Evolutionary conservation across 257 asterid species (phyloP).

Genomic region (Solanum piurae): DNA sequence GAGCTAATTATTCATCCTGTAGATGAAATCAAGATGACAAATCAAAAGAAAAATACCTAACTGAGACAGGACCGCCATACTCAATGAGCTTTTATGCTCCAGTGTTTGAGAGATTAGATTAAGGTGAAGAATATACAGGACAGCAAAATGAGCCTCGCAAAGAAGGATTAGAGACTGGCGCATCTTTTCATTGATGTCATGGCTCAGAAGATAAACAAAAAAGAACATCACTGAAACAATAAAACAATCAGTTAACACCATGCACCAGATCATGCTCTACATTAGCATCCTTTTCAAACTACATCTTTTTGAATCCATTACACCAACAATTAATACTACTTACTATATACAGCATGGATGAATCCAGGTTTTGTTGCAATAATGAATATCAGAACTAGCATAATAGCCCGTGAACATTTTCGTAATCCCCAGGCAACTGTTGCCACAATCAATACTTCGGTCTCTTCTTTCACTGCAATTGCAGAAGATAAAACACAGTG

Average conservation of each 20-base stretch:
- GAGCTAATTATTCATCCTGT: slow-evolving; percentile 7
- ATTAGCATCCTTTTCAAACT: neutral
- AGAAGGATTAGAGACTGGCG: slow-evolving; percentile 83
- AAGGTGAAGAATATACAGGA: slow-evolving; percentile 83
- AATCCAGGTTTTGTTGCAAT: slow-evolving; percentile 93
- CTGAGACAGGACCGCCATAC: slow-evolving; percentile 63
- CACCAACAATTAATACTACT: slow-evolving; percentile 15
- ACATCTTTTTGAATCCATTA: neutral
- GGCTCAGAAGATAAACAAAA: slow-evolving; percentile 79
- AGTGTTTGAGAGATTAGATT: slow-evolving; percentile 60
- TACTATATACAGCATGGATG: slow-evolving; percentile 90
- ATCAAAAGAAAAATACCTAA: slow-evolving; percentile 45
- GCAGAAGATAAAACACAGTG: slow-evolving; percentile 7
- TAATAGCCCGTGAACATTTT: slow-evolving; percentile 87
- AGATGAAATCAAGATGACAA: slow-evolving; percentile 8
- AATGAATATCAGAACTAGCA: slow-evolving; percentile 78
- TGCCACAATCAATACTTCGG: slow-evolving; percentile 87
- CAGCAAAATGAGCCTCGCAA: slow-evolving; percentile 88
- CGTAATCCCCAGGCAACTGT: slow-evolving; percentile 98
- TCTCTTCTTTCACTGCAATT: slow-evolving; percentile 80
- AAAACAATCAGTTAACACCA: slow-evolving; percentile 16
- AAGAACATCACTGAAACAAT: slow-evolving; percentile 85
- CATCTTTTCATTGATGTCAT: slow-evolving; percentile 54
- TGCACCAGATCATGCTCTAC: slow-evolving; percentile 2
- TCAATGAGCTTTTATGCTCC: slow-evolving; percentile 55